Base-by-base conservation (phyloP, 441 rosid genomes). In the Cnidoscolus chayamansa region DNA sequence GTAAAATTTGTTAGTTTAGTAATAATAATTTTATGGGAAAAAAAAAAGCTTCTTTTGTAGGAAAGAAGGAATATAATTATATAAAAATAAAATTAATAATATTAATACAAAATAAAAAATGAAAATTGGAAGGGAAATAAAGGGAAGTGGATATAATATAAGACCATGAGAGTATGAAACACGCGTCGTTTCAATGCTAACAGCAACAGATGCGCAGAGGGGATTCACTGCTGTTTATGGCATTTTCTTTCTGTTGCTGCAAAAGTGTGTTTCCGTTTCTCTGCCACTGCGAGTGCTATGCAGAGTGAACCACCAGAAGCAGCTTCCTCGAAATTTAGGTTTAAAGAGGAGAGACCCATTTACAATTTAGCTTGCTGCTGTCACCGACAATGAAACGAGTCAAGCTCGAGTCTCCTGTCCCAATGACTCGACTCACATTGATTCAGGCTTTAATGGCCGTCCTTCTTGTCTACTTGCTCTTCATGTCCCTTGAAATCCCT, bases 401-500 rank as follows among this genome's bases (percentile, higher is more conserved):
- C 50, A 91, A 87, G 79, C 59, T 84, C 53, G 90, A 86, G 12
- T 51, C 83, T 74, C 56, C 78, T 10, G 16, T 80, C 45, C 72
- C 79, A 12, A 81, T 59, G 70, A 80, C 74, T 77, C 86, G 92
- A 67, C 76, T 91, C 77, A 81, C 85, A 74, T 86, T 88, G 75
- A 59, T 90, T 47, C 96, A 90, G 80, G 80, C 87, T 49, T 58
- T 88, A 60, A 77, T 87, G 74, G 65, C 72, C 54, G 63, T 87
- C 4, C 85, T 85, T 53, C 45, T 90, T n/a, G 66, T 88, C 32
- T 94, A 88, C 72, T 40, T 90, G 15, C 81, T 90, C 65, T 77
- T 90, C 70, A 82, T 92, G 63, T 82, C 82, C 43, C 75, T 90
- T 31, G 90, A 94, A 78, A 85, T 94, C 79, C 97, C 97, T 0